A percentile compares a stretch with the other conserved stretches of the same genome.
phyloP scores from a whole-genome alignment of 768 basidiomycete genomes.

The Dacryopinax primogenitus region DNA sequence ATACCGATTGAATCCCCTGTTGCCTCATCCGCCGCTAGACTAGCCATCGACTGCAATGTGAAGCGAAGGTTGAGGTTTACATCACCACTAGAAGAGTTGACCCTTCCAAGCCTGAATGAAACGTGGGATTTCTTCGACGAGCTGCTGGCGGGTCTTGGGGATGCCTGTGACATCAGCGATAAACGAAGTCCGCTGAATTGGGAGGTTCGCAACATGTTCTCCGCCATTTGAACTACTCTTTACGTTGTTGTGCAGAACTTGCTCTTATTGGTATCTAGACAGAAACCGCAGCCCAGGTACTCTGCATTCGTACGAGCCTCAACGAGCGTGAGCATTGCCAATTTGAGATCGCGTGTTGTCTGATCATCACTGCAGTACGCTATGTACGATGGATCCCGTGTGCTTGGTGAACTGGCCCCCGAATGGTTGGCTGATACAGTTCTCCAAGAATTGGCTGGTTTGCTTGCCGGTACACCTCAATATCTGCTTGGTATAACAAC shows the following conservation, averaged over 20 bases:
- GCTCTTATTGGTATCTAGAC: not conserved
- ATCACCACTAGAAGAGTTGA: conserved; percentile 23
- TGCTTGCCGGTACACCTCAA: not conserved
- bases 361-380: not conserved
- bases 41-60: conserved; percentile 21
- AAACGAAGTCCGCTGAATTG: conserved; percentile 6
- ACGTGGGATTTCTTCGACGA: conserved; percentile 12
- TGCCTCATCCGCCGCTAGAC: conserved; percentile 11
- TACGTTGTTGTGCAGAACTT: not conserved
- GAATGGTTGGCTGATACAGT: not conserved
- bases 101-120: conserved; percentile 15
- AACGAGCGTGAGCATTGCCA: not conserved
- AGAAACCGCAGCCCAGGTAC: not conserved
- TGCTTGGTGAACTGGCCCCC: not conserved
- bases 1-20: conserved; percentile 8
- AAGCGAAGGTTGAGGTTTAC: conserved; percentile 21
- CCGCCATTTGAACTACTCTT: not conserved
- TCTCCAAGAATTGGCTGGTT: not conserved
- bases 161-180: conserved; percentile 9
- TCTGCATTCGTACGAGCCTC: conserved; percentile 1
- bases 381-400: not conserved
- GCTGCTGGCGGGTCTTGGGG: conserved; percentile 17
- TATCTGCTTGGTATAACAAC: not conserved
- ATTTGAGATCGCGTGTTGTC: not conserved
- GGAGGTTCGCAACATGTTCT: conserved; percentile 1